Evolutionary conservation across 371 early-diverging fungal species (phyloP).

Genomic region (Dichotomocladium elegans): DNA sequence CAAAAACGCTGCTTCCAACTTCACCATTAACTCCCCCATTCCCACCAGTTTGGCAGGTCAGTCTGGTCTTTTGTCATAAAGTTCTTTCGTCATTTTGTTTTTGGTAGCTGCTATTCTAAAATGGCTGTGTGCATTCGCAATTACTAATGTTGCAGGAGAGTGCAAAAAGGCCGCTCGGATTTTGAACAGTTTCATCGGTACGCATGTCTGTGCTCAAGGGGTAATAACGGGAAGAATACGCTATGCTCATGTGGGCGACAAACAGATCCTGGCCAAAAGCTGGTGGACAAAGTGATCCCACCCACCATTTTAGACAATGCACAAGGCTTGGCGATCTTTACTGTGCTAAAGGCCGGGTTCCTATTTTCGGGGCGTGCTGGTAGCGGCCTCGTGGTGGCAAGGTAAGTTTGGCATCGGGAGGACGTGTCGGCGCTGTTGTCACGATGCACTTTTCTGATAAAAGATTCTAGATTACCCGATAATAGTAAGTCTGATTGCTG

Average conservation of each 20-base stretch:
- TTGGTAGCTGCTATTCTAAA: not conserved
- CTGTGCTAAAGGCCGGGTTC: conserved; percentile 88
- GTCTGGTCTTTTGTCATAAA: no score
- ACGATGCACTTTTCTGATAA: no score
- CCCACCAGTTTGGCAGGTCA: conserved; percentile 15
- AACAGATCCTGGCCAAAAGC: conserved; percentile 60
- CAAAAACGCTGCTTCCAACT: conserved; percentile 8
- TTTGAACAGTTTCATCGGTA: conserved; percentile 70
- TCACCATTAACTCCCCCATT: conserved; percentile 14
- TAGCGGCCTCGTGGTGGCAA: conserved; percentile 87
- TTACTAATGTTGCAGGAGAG: conserved; percentile 40
- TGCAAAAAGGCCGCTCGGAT: conserved; percentile 77
- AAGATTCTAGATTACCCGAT: conserved; percentile 12
- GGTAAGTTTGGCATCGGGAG: conserved; percentile 18
- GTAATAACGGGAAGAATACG: no score
- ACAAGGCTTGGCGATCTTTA: conserved; percentile 88
- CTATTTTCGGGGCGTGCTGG: conserved; percentile 88
- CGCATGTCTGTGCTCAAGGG: no score
- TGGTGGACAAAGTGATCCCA: conserved; percentile 74
- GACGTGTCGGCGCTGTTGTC: not conserved
- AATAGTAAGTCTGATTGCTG: conserved; percentile 2
- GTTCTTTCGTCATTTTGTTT: no score
- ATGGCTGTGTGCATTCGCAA: not conserved
- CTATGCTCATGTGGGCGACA: not conserved
- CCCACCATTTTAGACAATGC: conserved; percentile 67